Evolutionary conservation across 2,329 filamentous ascomycete genomes (phyloP).

Genomic region (Colletotrichum tanaceti): DNA sequence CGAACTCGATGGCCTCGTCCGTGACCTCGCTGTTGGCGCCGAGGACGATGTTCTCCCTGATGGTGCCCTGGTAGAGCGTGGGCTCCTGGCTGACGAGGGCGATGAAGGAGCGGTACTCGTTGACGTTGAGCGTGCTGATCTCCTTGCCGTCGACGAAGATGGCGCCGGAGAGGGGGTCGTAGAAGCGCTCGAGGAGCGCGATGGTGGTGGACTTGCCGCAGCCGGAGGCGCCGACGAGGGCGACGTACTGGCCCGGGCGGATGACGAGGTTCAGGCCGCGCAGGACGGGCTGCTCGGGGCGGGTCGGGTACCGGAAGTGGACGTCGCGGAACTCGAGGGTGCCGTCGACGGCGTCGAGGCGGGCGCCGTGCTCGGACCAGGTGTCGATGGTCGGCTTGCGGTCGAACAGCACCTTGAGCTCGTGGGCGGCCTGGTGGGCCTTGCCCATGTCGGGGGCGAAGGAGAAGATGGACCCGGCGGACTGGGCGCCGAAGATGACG

Average conservation of each 20-base stretch:
- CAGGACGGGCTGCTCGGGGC: slow-evolving; percentile 91
- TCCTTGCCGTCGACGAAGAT: slow-evolving; percentile 87
- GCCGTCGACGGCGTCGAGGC: slow-evolving; percentile 74
- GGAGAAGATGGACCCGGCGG: slow-evolving; percentile 87
- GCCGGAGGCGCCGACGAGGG: slow-evolving; percentile 91
- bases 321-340: slow-evolving; percentile 90
- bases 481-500: slow-evolving; percentile 92
- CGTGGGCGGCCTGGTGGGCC: slow-evolving; percentile 83
- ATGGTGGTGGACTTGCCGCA: slow-evolving; percentile 97
- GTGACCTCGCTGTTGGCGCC: slow-evolving; percentile 75
- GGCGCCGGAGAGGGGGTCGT: slow-evolving; percentile 84
- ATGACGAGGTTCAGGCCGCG: slow-evolving; percentile 82
- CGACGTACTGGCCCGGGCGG: slow-evolving; percentile 83
- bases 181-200: slow-evolving; percentile 91
- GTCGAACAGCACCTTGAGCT: slow-evolving; percentile 87
- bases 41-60: slow-evolving; percentile 89
- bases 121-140: slow-evolving; percentile 83
- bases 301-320: slow-evolving; percentile 93
- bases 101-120: slow-evolving; percentile 84
- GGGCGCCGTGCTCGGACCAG: slow-evolving; percentile 78
- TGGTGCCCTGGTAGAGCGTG: slow-evolving; percentile 91
- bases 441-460: slow-evolving; percentile 95
- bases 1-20: slow-evolving; percentile 79
- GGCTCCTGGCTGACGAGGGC: slow-evolving; percentile 95
- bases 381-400: slow-evolving; percentile 83